Base-by-base conservation (phyloP, 352 stramenopile genomes). In the Phytophthora idaei region DNA sequence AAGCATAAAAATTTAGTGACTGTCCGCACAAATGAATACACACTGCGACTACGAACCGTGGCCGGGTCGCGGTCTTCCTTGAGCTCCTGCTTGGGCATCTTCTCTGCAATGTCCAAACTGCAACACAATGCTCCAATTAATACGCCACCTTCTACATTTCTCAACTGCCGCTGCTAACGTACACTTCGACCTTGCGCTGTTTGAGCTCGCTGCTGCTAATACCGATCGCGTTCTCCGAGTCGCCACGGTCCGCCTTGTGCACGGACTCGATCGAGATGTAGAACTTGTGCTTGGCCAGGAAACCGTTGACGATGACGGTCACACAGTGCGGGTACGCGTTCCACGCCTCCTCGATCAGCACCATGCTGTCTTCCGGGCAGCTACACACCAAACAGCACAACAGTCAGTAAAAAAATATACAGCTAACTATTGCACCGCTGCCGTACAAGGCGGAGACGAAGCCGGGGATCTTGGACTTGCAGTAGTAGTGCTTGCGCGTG, bases 401-500 rank as follows among this genome's bases (percentile, higher is more conserved):
- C 1, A 49, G 57, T 52, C 28, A 50, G 15, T 37, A 48, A 14
- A 15, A 14, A 34, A 49, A 11, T 11, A 10, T 25, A 6, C 12
- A 51, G 31, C 21, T 21, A 21, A 21, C 21, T 21, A 21, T 21
- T 21, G 31, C 7, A 27, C 11, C 9, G 15, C 14, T 5, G 2
- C 67, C 78, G 28, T 90, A 94, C 86, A 95, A 86, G 44, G 85
- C 80, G 5, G 84, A 92, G 10, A 94, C 76, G 61, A 91, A 89
- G 62, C 81, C 76, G 8, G 88, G 88, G 66, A 95, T 93, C 69
- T 91, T 88, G 60, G 78, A 90, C 74, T 90, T 90, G 80, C 80
- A 87, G 73, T 93, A 93, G 73, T 95, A 95, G 73, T 95, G 87
- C 69, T 95, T 95, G 66, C 87, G 83, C 54, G 88, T 95, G 76